These are phyloP conservation scores for Starmera caribaea DNA, from an alignment of 805 yeast species.

Conservation along the genomic window DNA sequence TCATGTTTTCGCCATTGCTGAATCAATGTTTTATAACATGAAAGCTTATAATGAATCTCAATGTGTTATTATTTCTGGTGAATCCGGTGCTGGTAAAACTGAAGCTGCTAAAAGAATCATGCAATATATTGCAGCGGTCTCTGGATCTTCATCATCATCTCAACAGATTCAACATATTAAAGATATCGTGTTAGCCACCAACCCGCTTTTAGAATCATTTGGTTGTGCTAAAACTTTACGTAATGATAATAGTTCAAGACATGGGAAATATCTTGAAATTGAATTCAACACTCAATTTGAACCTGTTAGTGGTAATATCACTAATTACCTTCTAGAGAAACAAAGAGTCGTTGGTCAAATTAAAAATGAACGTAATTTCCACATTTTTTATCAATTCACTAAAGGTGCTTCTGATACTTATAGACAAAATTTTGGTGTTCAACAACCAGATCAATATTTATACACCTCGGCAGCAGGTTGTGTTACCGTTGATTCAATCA, in stretches of 20 bases:
- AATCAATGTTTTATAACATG: constrained; percentile 90
- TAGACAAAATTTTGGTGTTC: constrained; percentile 80
- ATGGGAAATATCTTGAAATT: constrained; percentile 90
- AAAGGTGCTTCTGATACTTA: constrained; percentile 82
- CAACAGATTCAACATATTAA: constrained; percentile 76
- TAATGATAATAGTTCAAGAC: constrained; percentile 84
- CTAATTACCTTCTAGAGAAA: constrained; percentile 88
- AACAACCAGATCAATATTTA: constrained; percentile 84
- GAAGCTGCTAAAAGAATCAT: constrained; percentile 97
- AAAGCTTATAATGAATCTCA: constrained; percentile 91
- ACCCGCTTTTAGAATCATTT: constrained; percentile 82
- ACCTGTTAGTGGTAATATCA: constrained; percentile 93
- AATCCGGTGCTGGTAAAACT: constrained; percentile 96
- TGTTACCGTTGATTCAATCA: constrained; percentile 76
- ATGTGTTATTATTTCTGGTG: constrained; percentile 96
- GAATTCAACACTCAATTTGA: constrained; percentile 72
- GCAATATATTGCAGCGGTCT: constrained; percentile 91
- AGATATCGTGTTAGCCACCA: constrained; percentile 96
- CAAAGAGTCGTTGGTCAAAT: constrained; percentile 97
- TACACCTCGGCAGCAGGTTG: constrained; percentile 86
- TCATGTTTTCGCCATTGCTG: constrained; percentile 97
- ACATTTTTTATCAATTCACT: constrained; percentile 91
- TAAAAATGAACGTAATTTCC: constrained; percentile 88
- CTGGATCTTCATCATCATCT: constrained; percentile 55
- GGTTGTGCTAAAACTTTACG: constrained; percentile 92